Conservation (phyloP, 2,329 filamentous ascomycete genomes). For the Ascochyta pisi region DNA sequence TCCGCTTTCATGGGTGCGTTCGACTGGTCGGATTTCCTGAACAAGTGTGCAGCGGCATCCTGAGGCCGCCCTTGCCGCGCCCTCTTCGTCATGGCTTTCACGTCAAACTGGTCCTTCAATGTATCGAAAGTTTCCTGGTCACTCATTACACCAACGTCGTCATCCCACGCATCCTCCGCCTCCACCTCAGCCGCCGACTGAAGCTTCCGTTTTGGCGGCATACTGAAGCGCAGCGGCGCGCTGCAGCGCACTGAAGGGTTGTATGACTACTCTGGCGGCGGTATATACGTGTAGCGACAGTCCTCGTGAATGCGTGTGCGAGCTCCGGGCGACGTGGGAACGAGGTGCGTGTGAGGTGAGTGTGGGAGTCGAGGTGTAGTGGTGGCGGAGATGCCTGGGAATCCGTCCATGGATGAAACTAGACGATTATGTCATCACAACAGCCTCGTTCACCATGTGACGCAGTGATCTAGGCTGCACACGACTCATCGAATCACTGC, state of each 20-base stretch:
- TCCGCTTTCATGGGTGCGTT: constrained; percentile 84
- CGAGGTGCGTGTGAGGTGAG: constrained; percentile 3
- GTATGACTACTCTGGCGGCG: constrained; percentile 41
- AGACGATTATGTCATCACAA: constrained; percentile 12
- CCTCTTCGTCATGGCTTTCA: constrained; percentile 44
- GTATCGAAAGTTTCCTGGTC: constrained; percentile 58
- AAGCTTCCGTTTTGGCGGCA: constrained; percentile 56
- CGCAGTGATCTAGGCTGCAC: not conserved
- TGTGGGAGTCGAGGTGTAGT: not conserved
- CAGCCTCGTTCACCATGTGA: not conserved
- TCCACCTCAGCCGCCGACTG: constrained; percentile 39
- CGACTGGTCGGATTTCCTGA: constrained; percentile 77
- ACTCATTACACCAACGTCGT: constrained; percentile 55
- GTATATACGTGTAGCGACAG: not conserved
- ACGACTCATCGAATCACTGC: not conserved
- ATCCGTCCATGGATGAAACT: not conserved
- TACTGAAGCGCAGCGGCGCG: constrained; percentile 25
- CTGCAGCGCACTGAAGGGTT: constrained; percentile 25
- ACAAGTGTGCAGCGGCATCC: constrained; percentile 63
- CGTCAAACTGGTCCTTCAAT: constrained; percentile 50
- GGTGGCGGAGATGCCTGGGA: constrained; percentile 14
- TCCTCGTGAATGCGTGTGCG: not conserved
- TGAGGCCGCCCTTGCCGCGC: constrained; percentile 30
- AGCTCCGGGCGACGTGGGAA: not conserved
- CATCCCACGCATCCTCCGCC: constrained; percentile 63